Base-by-base conservation (phyloP, 2,329 filamentous ascomycete species). In the Arthrobotrys pseudoclavata region DNA sequence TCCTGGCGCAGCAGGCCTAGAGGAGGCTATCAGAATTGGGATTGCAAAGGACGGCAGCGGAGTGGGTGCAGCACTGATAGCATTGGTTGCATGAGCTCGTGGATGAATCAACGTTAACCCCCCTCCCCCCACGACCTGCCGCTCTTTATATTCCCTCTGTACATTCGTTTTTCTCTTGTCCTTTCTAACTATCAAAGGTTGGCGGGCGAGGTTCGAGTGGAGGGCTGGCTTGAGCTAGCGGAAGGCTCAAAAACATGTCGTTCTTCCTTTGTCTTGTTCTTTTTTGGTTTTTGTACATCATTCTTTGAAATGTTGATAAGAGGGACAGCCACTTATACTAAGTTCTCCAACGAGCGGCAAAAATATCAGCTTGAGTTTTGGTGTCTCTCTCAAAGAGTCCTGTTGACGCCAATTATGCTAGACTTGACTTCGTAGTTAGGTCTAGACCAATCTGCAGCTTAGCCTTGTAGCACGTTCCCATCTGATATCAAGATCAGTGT, bases 1-100 rank as follows among this genome's bases (percentile, higher is more conserved):
- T 9, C 22, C 22, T n/a, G 95, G 95, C 3, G 85, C 87, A 53
- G 86, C 88, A 71, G 94, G 94, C 10, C 40, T 78, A 13, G 94
- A 96, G 80, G 91, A 92, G 85, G 92, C 90, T 84, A 92, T 99
- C 80, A 88, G 93, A 71, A 97, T 99, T 82, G 96, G 95, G 22
- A 96, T 98, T 82, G 96, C 96, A 79, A 97, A 97, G 87, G 96
- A 99, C 83, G 96, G 96, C 57, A 96, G 92, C 79, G 96, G 93
- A 79, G 92, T 97, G n/a, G 96, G 96, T 66, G 96, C 96, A 2
- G 96, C 96, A 47, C 86, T 99, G 81, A 98, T 98, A 84, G 96
- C 96, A 63, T 88, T 97, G 62, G 92, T 97, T 29, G 95, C 95
- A 55, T 76, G 34, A 69, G 37, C 52, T 29, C 18, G 62, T 22